A percentile compares a stretch with the other conserved stretches of the same genome.
phyloP scores from a whole-genome alignment of 768 basidiomycete species.

The Tylopilus sp. region DNA sequence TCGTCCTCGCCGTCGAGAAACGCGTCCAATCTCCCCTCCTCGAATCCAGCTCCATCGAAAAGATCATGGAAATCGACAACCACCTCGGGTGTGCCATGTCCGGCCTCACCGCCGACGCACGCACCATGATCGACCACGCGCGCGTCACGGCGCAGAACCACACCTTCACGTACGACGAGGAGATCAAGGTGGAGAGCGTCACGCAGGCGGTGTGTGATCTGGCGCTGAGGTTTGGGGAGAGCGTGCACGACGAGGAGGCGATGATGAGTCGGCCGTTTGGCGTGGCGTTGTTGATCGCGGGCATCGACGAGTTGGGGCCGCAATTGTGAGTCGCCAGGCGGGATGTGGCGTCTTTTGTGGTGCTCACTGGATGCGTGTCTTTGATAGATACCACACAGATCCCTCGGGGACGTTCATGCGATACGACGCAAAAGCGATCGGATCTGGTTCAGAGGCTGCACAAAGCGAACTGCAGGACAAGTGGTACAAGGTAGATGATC shows the following conservation, averaged over 20 bases:
- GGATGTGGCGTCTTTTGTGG: background rate
- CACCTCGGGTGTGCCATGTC: constrained; percentile 99
- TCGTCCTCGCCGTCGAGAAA: constrained; percentile 95
- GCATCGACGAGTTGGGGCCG: constrained; percentile 92
- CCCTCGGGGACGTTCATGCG: constrained; percentile 97
- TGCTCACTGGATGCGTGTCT: constrained; percentile 1
- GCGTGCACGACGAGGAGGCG: constrained; percentile 97
- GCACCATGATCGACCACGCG: constrained; percentile 99
- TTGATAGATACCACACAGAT: constrained; percentile 88
- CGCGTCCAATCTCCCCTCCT: constrained; percentile 96
- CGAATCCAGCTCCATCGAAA: constrained; percentile 94
- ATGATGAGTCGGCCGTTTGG: constrained; percentile 99
- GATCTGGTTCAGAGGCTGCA: constrained; percentile 95
- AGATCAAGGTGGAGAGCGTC: constrained; percentile 94
- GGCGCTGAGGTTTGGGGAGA: constrained; percentile 96
- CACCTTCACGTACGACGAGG: constrained; percentile 94
- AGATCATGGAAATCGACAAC: constrained; percentile 98
- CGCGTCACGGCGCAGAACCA: constrained; percentile 96
- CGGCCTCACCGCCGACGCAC: constrained; percentile 93
- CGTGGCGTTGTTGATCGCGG: constrained; percentile 96
- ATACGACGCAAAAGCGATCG: constrained; percentile 98
- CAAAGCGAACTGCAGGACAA: constrained; percentile 97
- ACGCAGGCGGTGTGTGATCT: constrained; percentile 98
- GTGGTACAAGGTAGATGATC: constrained; percentile 77
- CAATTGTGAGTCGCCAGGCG: constrained; percentile 68